Base-by-base conservation (phyloP, 768 basidiomycete genomes). In the Boletus pseudo-olivaceus region DNA sequence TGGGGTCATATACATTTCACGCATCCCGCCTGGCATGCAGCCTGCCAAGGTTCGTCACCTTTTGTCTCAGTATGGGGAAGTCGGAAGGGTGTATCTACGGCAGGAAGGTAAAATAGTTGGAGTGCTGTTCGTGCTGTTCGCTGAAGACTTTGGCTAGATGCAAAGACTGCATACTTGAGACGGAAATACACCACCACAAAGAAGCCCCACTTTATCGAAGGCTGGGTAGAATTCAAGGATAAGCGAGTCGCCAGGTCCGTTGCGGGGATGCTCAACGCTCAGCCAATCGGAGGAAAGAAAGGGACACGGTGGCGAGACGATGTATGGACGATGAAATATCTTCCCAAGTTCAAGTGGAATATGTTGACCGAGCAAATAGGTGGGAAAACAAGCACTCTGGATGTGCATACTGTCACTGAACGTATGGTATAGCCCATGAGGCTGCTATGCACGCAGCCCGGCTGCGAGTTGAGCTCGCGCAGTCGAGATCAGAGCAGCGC, bases 281-380 rank as follows among this genome's bases (percentile, higher is more conserved):
- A 94, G 64, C 82, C 93, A 1, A 94, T 99, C 55, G 97, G 96
- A 29, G 93, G 93, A 2, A 95, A 93, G 76, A 93, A 93, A 68
- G 87, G 88, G 6, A 80, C 84, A 3, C 78, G 92, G 54, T 98
- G 93, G 91, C 78, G 92, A 67, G 96, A 98, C 66, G 97, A 99
- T 60, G 85, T 99, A 8, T 99, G 97, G 97, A 98, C 97, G 53
- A 96, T 98, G 93, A 96, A 96, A 68, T 99, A 99, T 69, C 75
- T 99, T 54, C 95, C 95, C 9, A 89, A 85, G 65, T 99, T 98
- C 79, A 97, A 95, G 65, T 99, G 97, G 97, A 85, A 89, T 72
- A 97, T 97, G 96, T 76, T 99, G 54, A 95, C 93, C 7, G 97
- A 98, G 72, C 96, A 98, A 80, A 87, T 99, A 62, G 93, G 96